Conservation (phyloP, 208 protist genomes). For the Acanthamoeba castellanii region DNA sequence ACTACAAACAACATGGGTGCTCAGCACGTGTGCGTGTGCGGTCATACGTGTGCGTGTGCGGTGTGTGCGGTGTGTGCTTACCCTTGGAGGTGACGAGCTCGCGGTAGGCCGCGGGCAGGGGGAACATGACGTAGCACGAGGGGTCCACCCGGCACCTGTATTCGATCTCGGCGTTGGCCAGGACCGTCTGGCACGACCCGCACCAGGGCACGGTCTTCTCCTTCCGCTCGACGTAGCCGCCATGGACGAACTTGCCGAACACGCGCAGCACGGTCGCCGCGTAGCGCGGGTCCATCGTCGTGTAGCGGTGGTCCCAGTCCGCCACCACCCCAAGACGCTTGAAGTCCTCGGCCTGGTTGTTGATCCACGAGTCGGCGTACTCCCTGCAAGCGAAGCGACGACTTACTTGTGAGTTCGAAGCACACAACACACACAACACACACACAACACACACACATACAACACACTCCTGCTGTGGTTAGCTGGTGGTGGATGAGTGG, state of each 20-base stretch:
- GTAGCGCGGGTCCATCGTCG: constrained; percentile 19
- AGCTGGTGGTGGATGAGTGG: not conserved
- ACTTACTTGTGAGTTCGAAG: not conserved
- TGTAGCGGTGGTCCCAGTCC: constrained; percentile 29
- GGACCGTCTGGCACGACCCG: constrained; percentile 10
- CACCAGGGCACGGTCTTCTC: constrained; percentile 44
- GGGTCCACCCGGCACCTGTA: not conserved
- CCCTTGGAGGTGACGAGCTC: not conserved
- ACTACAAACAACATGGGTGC: not conserved
- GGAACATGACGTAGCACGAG: constrained; percentile 19
- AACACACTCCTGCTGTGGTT: too few species aligned
- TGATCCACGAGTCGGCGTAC: constrained; percentile 37
- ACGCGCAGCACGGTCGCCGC: not conserved
- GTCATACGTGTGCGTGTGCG: not conserved
- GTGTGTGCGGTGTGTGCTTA: not conserved
- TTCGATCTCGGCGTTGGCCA: constrained; percentile 47
- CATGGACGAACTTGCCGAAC: constrained; percentile 49
- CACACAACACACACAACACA: not conserved
- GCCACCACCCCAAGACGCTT: constrained; percentile 19
- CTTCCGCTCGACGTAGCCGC: constrained; percentile 31
- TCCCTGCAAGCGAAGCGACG: not conserved
- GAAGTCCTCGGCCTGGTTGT: constrained; percentile 27
- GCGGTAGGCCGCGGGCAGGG: not conserved
- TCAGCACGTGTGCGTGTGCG: not conserved
- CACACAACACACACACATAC: not conserved